Evolutionary conservation across 179 eudicot species (phyloP).

Genomic region (Amaranthus tricolor): DNA sequence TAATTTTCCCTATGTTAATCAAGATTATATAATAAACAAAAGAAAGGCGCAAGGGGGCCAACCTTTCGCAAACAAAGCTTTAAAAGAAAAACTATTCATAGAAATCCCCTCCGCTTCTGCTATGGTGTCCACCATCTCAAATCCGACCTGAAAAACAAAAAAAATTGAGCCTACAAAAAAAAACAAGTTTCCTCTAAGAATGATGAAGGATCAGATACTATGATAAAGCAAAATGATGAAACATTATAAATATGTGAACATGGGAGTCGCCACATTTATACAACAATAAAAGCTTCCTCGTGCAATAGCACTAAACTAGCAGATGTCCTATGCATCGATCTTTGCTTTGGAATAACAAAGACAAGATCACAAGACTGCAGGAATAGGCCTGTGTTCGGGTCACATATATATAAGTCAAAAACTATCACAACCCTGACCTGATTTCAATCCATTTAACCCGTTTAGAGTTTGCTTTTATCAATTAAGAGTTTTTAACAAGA

Average conservation of each 20-base stretch:
- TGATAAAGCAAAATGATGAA: no score
- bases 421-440: no score
- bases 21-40: background rate
- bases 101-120: conserved; percentile 87
- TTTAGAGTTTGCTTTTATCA: no score
- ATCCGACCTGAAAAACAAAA: conserved; percentile 61
- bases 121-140: conserved; percentile 76
- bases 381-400: no score
- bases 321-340: no score
- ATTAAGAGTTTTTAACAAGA: no score
- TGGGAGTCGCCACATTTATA: background rate
- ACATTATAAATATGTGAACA: background rate
- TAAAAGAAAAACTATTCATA: conserved; percentile 63
- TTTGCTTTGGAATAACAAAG: no score
- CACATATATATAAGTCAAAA: no score
- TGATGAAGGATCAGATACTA: no score
- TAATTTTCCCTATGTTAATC: background rate
- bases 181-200: no score
- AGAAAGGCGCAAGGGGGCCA: conserved; percentile 37
- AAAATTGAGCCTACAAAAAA: background rate
- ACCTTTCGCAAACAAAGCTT: conserved; percentile 85
- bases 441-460: no score
- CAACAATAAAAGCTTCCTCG: background rate
- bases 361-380: no score
- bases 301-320: background rate